These are phyloP conservation scores for Pythium rishiriense DNA, from an alignment of 352 stramenopile genomes.

Conservation along the genomic window DNA sequence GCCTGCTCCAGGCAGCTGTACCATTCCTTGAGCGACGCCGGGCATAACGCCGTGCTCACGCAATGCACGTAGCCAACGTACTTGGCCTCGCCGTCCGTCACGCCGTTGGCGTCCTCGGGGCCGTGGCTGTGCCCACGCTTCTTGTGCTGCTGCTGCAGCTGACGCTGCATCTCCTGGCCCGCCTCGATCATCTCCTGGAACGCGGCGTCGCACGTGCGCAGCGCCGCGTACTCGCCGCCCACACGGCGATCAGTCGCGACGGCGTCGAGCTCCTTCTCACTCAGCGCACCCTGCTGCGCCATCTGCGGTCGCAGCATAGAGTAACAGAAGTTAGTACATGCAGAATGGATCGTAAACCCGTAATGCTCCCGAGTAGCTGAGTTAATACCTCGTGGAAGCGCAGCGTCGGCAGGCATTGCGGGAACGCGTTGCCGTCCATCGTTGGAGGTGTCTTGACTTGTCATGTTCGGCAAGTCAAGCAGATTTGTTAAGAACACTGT, in stretches of 20 bases:
- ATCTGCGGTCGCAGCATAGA: constrained; percentile 22
- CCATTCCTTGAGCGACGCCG: constrained; percentile 52
- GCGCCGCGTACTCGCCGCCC: constrained; percentile 38
- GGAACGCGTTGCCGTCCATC: constrained; percentile 39
- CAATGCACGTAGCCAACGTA: constrained; percentile 74
- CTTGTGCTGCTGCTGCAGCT: constrained; percentile 17
- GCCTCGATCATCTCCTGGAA: constrained; percentile 53
- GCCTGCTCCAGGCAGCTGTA: constrained; percentile 50
- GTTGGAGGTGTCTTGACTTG: not conserved
- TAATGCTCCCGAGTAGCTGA: not conserved
- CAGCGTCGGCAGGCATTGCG: constrained; percentile 59
- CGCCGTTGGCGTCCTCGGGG: constrained; percentile 9
- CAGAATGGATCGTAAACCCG: not conserved
- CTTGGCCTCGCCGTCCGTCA: constrained; percentile 40
- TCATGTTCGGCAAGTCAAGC: not conserved
- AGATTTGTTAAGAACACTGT: constrained; percentile 14
- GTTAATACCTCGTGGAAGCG: constrained; percentile 61
- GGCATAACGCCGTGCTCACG: constrained; percentile 48
- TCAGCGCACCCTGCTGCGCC: constrained; percentile 28
- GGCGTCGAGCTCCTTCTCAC: constrained; percentile 41
- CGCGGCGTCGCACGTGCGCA: constrained; percentile 53
- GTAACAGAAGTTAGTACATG: not conserved
- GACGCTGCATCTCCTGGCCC: constrained; percentile 21
- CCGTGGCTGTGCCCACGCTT: constrained; percentile 7
- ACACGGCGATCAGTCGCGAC: constrained; percentile 44